A percentile compares a stretch with the other conserved stretches of the same genome.
Conservation (phyloP, 2,329 filamentous ascomycete species). For the Talaromyces pinophilus region DNA sequence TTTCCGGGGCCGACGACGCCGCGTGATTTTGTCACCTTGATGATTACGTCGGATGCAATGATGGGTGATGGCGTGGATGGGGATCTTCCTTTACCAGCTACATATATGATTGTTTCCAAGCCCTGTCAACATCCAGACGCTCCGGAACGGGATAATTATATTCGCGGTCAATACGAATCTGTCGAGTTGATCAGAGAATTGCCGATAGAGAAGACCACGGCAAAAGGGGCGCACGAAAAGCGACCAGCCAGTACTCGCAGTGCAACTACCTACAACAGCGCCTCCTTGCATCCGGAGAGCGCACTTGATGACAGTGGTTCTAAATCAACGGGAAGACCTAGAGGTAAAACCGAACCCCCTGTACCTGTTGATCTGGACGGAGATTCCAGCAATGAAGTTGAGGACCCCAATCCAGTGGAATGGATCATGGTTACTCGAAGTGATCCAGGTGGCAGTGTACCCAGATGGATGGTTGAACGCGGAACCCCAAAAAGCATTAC, state of each 20-base stretch:
- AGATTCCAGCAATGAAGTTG: conserved; percentile 3
- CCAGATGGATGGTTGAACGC: conserved; percentile 86
- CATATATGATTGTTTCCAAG: conserved; percentile 85
- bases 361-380: conserved; percentile 44
- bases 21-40: conserved; percentile 80
- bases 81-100: conserved; percentile 52
- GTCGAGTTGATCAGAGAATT: conserved; percentile 89
- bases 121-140: conserved; percentile 77
- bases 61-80: conserved; percentile 37
- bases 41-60: conserved; percentile 62
- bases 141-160: conserved; percentile 68
- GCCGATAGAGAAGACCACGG: conserved; percentile 1
- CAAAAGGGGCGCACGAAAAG: neutral
- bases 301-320: neutral
- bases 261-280: neutral
- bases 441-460: conserved; percentile 85
- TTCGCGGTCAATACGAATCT: conserved; percentile 85
- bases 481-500: conserved; percentile 81
- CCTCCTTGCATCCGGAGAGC: conserved; percentile 18
- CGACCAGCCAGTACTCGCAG: neutral
- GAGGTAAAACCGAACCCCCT: conserved; percentile 38
- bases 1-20: conserved; percentile 88
- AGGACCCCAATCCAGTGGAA: conserved; percentile 65
- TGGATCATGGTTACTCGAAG: conserved; percentile 93
- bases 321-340: conserved; percentile 31